Conservation (phyloP, 2,329 filamentous ascomycete genomes). For the Lizonia empirigonia region DNA sequence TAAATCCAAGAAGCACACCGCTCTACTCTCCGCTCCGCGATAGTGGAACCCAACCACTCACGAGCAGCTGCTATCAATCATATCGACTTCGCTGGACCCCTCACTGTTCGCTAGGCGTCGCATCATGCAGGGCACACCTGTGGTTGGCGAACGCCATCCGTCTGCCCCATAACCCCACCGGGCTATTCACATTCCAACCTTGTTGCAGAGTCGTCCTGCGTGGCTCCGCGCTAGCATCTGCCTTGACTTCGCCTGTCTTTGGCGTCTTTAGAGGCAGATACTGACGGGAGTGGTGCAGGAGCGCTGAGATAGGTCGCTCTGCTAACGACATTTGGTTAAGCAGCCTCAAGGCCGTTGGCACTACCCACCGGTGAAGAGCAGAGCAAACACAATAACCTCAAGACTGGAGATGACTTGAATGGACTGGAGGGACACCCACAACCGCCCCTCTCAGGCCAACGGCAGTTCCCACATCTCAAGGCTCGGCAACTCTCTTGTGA, state of each 20-base stretch:
- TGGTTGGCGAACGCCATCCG: slow-evolving; percentile 14
- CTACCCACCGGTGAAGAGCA: neutral
- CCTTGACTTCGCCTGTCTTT: slow-evolving; percentile 4
- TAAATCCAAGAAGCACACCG: slow-evolving; percentile 3
- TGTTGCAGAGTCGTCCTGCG: slow-evolving; percentile 6
- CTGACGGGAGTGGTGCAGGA: slow-evolving; percentile 8
- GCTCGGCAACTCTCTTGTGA: neutral
- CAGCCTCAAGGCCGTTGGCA: neutral
- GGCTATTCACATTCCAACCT: slow-evolving; percentile 14
- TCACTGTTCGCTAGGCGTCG: slow-evolving; percentile 12
- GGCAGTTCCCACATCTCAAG: slow-evolving; percentile 8
- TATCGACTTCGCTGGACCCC: slow-evolving; percentile 6
- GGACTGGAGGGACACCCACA: slow-evolving; percentile 4
- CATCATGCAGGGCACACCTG: slow-evolving; percentile 17
- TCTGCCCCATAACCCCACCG: slow-evolving; percentile 9
- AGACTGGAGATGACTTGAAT: neutral
- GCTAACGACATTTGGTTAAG: slow-evolving; percentile 13
- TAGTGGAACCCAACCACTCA: slow-evolving; percentile 6
- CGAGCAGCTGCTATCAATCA: slow-evolving; percentile 1
- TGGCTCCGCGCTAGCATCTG: slow-evolving; percentile 7
- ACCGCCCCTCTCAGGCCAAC: neutral
- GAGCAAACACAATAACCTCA: neutral
- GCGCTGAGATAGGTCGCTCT: slow-evolving; percentile 7
- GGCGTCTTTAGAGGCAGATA: slow-evolving; percentile 8
- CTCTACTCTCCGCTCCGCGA: slow-evolving; percentile 7